phyloP scores from a whole-genome alignment of 139 green algal species.

The Tetradesmus lagerheimii region DNA sequence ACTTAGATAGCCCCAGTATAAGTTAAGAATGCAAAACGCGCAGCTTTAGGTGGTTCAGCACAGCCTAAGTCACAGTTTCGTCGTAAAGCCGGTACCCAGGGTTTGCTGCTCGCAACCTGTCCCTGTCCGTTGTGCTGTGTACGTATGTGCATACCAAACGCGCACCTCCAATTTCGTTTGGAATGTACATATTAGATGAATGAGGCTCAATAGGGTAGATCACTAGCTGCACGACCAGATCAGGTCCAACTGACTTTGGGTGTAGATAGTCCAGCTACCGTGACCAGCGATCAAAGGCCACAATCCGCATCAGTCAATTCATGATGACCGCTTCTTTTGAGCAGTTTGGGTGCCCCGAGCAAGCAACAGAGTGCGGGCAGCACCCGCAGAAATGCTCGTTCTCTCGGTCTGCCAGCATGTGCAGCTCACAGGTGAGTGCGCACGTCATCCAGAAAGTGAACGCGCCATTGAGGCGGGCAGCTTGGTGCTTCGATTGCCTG shows the following conservation, averaged over 20 bases:
- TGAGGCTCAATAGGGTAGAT: background rate
- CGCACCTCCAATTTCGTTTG: background rate
- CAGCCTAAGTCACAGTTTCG: no score
- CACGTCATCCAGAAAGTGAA: background rate
- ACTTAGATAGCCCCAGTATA: no score
- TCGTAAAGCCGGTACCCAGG: background rate
- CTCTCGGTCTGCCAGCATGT: background rate
- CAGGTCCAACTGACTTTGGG: background rate
- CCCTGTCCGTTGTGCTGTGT: background rate
- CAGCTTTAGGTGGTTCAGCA: no score
- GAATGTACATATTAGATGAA: background rate
- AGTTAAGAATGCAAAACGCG: no score
- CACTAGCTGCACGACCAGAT: background rate
- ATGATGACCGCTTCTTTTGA: background rate
- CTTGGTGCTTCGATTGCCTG: background rate
- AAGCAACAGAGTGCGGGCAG: background rate
- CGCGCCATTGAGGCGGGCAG: no score
- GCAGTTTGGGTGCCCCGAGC: background rate
- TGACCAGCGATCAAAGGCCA: background rate
- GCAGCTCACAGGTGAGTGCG: slow-evolving; percentile 23
- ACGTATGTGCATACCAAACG: no score
- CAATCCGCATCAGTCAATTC: no score
- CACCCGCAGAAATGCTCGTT: background rate
- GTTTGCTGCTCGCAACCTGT: background rate
- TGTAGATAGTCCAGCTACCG: background rate